Percentiles rank a stretch among this genome's conserved stretches.
Evolutionary conservation across 495 filamentous ascomycete species (phyloP).

Genomic region (Podospora bellae-mahoneyi): DNA sequence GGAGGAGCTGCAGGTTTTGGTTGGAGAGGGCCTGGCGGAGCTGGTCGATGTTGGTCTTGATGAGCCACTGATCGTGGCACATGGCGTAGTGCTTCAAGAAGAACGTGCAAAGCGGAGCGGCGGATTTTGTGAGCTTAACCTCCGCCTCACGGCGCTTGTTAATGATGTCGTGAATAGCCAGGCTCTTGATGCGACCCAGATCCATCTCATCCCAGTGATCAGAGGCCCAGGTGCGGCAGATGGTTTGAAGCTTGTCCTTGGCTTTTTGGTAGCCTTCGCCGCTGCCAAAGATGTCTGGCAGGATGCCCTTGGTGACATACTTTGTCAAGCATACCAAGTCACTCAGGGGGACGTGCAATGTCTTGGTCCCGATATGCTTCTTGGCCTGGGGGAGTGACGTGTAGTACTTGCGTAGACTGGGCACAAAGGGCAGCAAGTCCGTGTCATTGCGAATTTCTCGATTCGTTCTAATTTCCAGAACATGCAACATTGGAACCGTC

Average conservation of each 20-base stretch:
- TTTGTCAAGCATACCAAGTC: constrained; percentile 82
- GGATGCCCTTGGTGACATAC: constrained; percentile 61
- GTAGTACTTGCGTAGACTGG: constrained; percentile 59
- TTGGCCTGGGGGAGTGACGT: constrained; percentile 54
- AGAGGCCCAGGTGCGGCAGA: constrained; percentile 66
- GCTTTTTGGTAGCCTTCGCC: constrained; percentile 42
- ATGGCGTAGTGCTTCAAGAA: constrained; percentile 91
- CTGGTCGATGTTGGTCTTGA: constrained; percentile 83
- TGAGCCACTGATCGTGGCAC: constrained; percentile 91
- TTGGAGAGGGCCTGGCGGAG: constrained; percentile 87
- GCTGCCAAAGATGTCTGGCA: constrained; percentile 50
- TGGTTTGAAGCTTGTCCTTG: constrained; percentile 59
- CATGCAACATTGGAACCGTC: constrained; percentile 62
- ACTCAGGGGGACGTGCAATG: constrained; percentile 59
- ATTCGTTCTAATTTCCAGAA: constrained; percentile 68
- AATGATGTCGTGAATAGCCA: constrained; percentile 70
- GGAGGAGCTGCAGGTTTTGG: constrained; percentile 94
- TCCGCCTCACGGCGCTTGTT: constrained; percentile 63
- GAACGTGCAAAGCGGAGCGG: constrained; percentile 62
- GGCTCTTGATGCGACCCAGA: constrained; percentile 71
- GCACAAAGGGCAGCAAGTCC: constrained; percentile 76
- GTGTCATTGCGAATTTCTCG: constrained; percentile 64
- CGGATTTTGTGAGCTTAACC: constrained; percentile 51
- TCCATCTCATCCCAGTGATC: constrained; percentile 83
- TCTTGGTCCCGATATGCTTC: constrained; percentile 62